Evolutionary conservation across 441 rosid species (phyloP).

Genomic region (Adansonia gregorii): DNA sequence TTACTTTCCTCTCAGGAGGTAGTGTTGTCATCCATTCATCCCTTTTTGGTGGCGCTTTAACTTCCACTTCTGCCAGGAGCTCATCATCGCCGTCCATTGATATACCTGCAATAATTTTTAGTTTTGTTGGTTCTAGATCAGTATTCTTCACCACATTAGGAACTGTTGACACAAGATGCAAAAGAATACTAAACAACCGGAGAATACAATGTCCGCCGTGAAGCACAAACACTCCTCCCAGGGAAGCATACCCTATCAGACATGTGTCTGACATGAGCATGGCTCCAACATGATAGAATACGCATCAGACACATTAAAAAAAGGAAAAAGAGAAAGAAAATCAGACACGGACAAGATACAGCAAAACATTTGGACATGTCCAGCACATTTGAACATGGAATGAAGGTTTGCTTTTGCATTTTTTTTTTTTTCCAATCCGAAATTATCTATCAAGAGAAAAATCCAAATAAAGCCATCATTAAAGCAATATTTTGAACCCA

Average conservation of each 20-base stretch:
- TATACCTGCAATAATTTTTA: conserved; percentile 60
- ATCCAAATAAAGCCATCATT: not conserved
- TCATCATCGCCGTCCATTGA: conserved; percentile 97
- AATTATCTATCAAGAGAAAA: not conserved
- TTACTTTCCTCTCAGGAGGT: conserved; percentile 93
- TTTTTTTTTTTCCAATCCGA: not conserved
- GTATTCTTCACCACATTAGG: conserved; percentile 11
- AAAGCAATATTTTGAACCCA: not conserved
- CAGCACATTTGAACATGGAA: not conserved
- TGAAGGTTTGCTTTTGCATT: not conserved
- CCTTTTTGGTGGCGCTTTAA: conserved; percentile 68
- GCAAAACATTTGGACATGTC: too few relatives aligned
- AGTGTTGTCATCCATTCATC: conserved; percentile 99
- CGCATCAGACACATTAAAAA: not conserved
- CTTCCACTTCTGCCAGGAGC: conserved; percentile 70
- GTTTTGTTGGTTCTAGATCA: conserved; percentile 24
- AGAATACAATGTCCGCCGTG: not conserved
- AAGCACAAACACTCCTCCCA: not conserved
- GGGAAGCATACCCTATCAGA: not conserved
- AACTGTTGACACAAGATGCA: not conserved
- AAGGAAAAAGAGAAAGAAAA: not conserved
- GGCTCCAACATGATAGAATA: not conserved
- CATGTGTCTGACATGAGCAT: not conserved
- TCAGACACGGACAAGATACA: not conserved
- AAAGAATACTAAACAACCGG: not conserved